Evolutionary conservation across 148 eudicot species (phyloP), one percentile per base, ranked within the genome.

Genomic region (Persicaria tinctoria): DNA sequence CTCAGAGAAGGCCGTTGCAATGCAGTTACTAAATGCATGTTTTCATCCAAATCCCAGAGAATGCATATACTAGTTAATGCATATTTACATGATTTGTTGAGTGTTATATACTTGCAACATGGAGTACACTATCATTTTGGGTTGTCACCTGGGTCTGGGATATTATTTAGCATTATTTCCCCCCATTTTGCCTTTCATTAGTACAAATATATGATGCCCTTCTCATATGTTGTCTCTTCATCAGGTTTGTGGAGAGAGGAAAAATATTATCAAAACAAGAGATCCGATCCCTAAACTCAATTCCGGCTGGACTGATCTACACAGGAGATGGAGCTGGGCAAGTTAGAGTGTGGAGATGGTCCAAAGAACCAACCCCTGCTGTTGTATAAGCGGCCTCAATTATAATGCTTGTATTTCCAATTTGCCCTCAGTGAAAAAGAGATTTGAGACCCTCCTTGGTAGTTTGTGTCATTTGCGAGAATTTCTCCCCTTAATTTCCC

Each of bases 271-370:
- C 97, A 3, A 91, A 91, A 75, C 76, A 89, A 68, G 93, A 91
- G 81, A 85, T 87, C 51, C 87, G 96, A 56, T 82, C 86, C 76
- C 80, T 93, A 78, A 88, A 91, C 70, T 74, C 82, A 23, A 93
- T 91, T 53, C 96, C 98, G 0, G 84, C 85, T 47, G 92, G 95
- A 53, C 85, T 93, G 70, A 87, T 91, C 79, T 91, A 91, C 70
- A 91, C 97, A 0, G 98, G 98, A 9, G 97, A 93, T 54, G 93
- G 92, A 69, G 84, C 92, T 14, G 98, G 98, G 57, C 85, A 85
- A 83, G 96, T 93, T 46, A 89, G 86, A 84, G 98, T 91, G 54
- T 93, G 98, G 98, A 82, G 83, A 68, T 90, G 96, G 96, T 79
- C 83, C 38, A 44, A 81, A 1, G 88, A 87, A 79, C 74, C 87